Base-by-base conservation (phyloP, 1,139 yeast species). In the Trichomonascaceae sp. region DNA sequence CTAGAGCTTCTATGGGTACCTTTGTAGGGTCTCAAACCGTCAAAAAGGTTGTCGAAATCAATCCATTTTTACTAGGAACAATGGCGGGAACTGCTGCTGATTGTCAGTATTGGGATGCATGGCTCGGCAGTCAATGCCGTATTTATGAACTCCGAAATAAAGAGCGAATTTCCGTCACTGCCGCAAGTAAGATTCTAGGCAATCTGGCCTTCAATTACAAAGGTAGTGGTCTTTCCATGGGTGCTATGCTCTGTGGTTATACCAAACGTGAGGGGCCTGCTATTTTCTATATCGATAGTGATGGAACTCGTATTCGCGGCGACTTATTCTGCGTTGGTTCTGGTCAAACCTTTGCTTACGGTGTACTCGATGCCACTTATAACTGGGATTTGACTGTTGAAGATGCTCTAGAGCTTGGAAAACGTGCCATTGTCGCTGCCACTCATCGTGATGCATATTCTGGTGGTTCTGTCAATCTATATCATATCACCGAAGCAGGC, bases 1-100 rank as follows among this genome's bases (percentile, higher is more conserved):
- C 97, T 38, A 82, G 99, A 73, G 98, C 99, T 57, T 87, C 98
- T n/a, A 96, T 95, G 12, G 99, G 99, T 53, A 85, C 87, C 66
- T 93, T 97, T 97, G 86, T 95, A 65, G 99, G 98, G 15, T 90
- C 98, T 24, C 98, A 91, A 72, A 90, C 97, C 1, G 99, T 93
- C 61, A 91, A 93, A 74, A 93, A 93, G 73, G 99, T 93, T 53
- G 91, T 93, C 68, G 93, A 93, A 71, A 93, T 93, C 74, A 95
- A 95, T 72, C 97, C 98, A 52, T 87, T 87, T 68, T 74, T 93
- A 62, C 79, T 93, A 65, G 99, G 99, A 61, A 93, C 99, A 36
- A 85, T 93, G 97, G 99, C 99, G 41, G 99, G 99, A 74, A 98
- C 98, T 76, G 99, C 99, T 52, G 99, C 99, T 27, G 99, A 93